phyloP scores from a whole-genome alignment of 129 eudicot species.

The Apium graveolens region DNA sequence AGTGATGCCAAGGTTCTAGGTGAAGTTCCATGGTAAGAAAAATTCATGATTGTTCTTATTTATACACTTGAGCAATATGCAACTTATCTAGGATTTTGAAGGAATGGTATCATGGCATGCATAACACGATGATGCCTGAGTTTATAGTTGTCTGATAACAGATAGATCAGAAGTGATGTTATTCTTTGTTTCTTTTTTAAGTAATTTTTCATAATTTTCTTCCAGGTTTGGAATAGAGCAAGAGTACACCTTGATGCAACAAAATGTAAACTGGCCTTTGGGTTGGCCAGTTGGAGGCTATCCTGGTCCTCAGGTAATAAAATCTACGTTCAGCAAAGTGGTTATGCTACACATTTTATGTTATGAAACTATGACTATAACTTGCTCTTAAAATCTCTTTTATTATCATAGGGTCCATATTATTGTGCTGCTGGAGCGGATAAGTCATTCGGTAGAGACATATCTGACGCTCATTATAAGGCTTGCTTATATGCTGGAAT shows the following conservation, averaged over 20 bases:
- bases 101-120: conserved; percentile 1
- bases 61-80: neutral
- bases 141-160: neutral
- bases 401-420: conserved; percentile 63
- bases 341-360: neutral
- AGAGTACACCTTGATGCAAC: conserved; percentile 92
- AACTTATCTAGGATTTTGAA: neutral
- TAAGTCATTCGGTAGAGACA: conserved; percentile 93
- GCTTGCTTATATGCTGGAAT: conserved; percentile 98
- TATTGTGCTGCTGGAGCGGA: conserved; percentile 99
- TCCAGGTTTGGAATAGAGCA: conserved; percentile 94
- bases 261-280: conserved; percentile 83
- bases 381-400: neutral
- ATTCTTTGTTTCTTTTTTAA: neutral
- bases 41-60: neutral
- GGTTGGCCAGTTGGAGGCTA: conserved; percentile 99
- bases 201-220: neutral
- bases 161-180: neutral
- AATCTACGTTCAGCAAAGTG: neutral
- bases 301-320: conserved; percentile 97
- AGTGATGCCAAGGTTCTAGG: conserved; percentile 63
- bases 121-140: neutral
- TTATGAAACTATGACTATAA: neutral
- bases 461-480: conserved; percentile 97
- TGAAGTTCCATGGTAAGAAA: conserved; percentile 69